phyloP scores from a whole-genome alignment of 345 rosid genomes.

The Hibiscus tridactylites region DNA sequence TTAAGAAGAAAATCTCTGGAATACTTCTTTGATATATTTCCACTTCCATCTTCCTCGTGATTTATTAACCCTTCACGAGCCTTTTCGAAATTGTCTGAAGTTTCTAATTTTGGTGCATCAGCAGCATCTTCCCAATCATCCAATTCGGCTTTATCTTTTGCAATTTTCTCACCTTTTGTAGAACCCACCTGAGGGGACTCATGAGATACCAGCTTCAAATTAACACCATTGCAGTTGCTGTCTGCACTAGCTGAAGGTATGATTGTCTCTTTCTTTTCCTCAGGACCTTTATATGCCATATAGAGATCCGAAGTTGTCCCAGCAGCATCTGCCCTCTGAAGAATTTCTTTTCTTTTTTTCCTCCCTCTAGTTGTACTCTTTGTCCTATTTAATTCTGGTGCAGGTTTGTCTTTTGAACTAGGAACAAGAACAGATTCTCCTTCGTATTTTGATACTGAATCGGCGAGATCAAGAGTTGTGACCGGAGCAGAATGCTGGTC shows the following conservation, averaged over 20 bases:
- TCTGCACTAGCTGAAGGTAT: constrained; percentile 24
- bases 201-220: constrained; percentile 29
- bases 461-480: constrained; percentile 22
- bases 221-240: constrained; percentile 16
- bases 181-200: constrained; percentile 25
- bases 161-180: constrained; percentile 22
- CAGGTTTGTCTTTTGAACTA: constrained; percentile 42
- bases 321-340: constrained; percentile 89
- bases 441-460: constrained; percentile 23
- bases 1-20: constrained; percentile 89
- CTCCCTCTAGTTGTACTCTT: constrained; percentile 38
- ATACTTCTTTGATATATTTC: constrained; percentile 53
- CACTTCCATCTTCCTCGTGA: constrained; percentile 30
- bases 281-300: constrained; percentile 83
- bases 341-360: constrained; percentile 58
- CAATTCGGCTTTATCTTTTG: constrained; percentile 50
- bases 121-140: constrained; percentile 99
- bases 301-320: constrained; percentile 77
- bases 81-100: constrained; percentile 24
- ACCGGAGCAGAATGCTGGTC: constrained; percentile 24
- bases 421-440: constrained; percentile 21
- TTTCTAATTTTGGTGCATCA: constrained; percentile 70
- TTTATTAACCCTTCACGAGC: constrained; percentile 22
- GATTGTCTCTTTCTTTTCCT: constrained; percentile 54
- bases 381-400: constrained; percentile 34